Percentiles rank a stretch among this genome's conserved stretches.
Conservation (phyloP, 2,329 filamentous ascomycete species). For the Fusarium coicis region DNA sequence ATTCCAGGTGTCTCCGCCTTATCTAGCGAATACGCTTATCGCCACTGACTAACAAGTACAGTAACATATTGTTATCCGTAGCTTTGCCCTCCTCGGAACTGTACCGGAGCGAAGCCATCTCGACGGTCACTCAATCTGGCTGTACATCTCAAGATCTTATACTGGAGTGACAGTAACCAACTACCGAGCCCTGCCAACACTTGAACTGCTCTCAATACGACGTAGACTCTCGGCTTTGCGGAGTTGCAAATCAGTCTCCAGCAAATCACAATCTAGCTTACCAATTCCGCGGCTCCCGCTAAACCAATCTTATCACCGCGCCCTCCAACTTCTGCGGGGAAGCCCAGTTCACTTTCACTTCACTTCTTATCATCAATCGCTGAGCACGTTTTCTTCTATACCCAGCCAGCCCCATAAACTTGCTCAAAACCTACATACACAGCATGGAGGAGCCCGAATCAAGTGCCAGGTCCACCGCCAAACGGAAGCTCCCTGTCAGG, state of each 20-base stretch:
- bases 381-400: conserved; percentile 6
- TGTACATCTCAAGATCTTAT: not conserved
- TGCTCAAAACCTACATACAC: not conserved
- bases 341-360: not conserved
- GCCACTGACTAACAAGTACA: not conserved
- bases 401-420: not conserved
- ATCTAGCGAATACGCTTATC: not conserved
- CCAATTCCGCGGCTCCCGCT: conserved; percentile 6
- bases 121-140: too few relatives aligned
- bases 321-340: conserved; percentile 30
- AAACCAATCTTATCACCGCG: conserved; percentile 11
- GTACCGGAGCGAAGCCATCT: rapidly evolving
- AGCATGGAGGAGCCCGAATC: not conserved
- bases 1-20: not conserved
- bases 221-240: not conserved
- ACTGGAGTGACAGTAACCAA: not conserved
- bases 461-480: not conserved
- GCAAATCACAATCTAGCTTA: not conserved
- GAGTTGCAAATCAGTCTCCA: not conserved
- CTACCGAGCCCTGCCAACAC: not conserved
- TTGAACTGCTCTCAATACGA: not conserved
- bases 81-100: not conserved
- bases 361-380: not conserved
- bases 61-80: not conserved
- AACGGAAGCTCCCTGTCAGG: conserved; percentile 18